Evolutionary conservation across 164 flowering plant genomes (phyloP).

Genomic region (Berberis vulgaris): DNA sequence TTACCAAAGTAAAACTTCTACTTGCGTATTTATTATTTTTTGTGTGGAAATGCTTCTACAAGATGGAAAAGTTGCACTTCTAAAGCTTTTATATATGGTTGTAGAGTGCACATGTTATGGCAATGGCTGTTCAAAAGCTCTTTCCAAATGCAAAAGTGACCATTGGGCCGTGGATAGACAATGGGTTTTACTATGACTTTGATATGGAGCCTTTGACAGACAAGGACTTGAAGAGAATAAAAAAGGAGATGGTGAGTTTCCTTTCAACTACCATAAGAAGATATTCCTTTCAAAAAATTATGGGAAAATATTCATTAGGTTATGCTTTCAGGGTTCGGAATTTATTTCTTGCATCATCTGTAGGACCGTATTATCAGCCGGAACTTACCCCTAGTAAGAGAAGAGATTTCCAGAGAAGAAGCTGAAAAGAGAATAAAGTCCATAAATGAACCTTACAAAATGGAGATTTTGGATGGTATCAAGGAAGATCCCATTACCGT

Average conservation of each 20-base stretch:
- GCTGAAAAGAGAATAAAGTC: conserved; percentile 70
- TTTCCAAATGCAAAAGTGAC: conserved; percentile 92
- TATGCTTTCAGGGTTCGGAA: conserved; percentile 41
- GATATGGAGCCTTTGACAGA: conserved; percentile 92
- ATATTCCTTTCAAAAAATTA: not conserved
- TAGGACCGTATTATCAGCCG: conserved; percentile 88
- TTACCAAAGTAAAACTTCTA: too few species aligned
- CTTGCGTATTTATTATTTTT: too few species aligned
- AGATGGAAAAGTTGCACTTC: too few species aligned
- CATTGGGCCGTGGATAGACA: conserved; percentile 96
- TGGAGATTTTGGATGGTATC: conserved; percentile 84
- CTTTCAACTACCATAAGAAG: not conserved
- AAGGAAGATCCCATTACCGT: conserved; percentile 84
- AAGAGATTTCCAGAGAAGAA: conserved; percentile 85
- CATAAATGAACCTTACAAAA: conserved; percentile 83
- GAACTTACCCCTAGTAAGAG: conserved; percentile 76
- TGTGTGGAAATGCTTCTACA: too few species aligned
- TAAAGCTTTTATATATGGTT: not conserved
- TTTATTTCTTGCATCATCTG: conserved; percentile 59
- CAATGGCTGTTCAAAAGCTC: conserved; percentile 97
- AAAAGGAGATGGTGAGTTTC: conserved; percentile 87
- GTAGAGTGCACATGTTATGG: conserved; percentile 99
- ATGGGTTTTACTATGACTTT: conserved; percentile 93
- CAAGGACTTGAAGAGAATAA: conserved; percentile 81
- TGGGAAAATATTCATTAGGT: conserved; percentile 34